Evolutionary conservation across 139 green algal genomes (phyloP), one percentile per base, ranked within the genome.

Genomic region (Protoeuglena noctilucae): DNA sequence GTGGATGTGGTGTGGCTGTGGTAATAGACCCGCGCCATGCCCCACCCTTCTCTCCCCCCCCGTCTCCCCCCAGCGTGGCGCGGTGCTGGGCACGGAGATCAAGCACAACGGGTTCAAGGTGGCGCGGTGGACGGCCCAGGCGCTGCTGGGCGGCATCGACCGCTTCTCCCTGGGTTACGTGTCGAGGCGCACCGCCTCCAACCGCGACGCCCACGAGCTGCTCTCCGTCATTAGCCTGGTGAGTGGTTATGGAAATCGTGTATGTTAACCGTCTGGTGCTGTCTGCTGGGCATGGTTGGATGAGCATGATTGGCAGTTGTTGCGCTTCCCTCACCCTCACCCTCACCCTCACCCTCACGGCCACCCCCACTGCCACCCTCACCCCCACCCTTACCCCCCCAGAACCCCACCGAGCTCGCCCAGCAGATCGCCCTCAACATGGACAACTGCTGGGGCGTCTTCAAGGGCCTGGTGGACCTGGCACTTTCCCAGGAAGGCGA

Each of bases 91-190:
- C 7, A 96, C 87, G 5, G 91, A 98, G 71, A 64, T 94, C 41
- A 91, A 93, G 78, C 97, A 98, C 86, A 98, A 98, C 66, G 79
- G 82, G 55, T 86, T 86, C 75, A 98, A 98, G 75, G 71, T 98
- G 40, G 88, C 91, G 40, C 87, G 86, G 69, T 99, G 91, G 91
- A 95, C 89, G 2, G 78, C 77, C 6, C 70, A 77, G n/a, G 91
- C 91, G 12, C 66, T 96, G 47, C 58, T 98, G 18, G 69, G 65
- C 3, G 88, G 86, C 26, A 72, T 77, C 0, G 91, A 97, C 48
- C 67, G 89, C 43, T 86, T 99, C 68, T 95, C 95, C 77, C 69
- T 98, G 14, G 91, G 91, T 28, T 94, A 84, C 56, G 80, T 80
- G 12, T 65, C 34, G 25, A 54, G 79, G 39, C 40, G 25, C 5